Conservation (phyloP, 331 rosid genomes). For the Rhamnella rubrinervis region DNA sequence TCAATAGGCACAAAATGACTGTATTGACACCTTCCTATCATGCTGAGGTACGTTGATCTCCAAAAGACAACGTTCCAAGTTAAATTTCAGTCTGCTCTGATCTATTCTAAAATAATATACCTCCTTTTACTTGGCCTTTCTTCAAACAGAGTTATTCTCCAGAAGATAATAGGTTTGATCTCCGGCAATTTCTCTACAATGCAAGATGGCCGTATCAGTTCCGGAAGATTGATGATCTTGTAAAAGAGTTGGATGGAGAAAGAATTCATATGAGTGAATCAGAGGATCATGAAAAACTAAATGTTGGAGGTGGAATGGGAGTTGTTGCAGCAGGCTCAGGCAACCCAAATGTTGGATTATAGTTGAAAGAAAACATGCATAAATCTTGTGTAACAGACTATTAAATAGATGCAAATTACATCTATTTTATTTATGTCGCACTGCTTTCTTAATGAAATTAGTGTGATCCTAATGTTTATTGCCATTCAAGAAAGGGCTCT, state of each 20-base stretch:
- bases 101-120: neutral
- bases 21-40: constrained; percentile 90
- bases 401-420: too few species aligned
- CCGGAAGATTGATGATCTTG: constrained; percentile 78
- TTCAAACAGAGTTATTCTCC: constrained; percentile 83
- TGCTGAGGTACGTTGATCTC: constrained; percentile 62
- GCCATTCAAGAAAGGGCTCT: too few species aligned
- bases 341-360: constrained; percentile 81
- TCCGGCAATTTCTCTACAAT: constrained; percentile 78
- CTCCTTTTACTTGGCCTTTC: neutral
- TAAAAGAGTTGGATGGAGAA: constrained; percentile 50
- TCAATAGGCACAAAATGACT: constrained; percentile 93
- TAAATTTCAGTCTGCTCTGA: neutral
- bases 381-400: too few species aligned
- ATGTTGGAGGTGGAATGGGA: constrained; percentile 81
- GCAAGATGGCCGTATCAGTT: constrained; percentile 94
- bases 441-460: too few species aligned
- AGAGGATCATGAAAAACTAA: constrained; percentile 34
- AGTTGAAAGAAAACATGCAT: neutral
- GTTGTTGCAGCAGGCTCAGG: constrained; percentile 94
- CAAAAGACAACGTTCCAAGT: neutral
- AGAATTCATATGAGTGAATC: constrained; percentile 39
- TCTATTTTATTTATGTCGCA: too few species aligned
- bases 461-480: too few species aligned
- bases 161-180: constrained; percentile 85